Evolutionary conservation across 164 flowering plant species (phyloP), one percentile per base, ranked within the genome.

Genomic region (Magnolia sinica): DNA sequence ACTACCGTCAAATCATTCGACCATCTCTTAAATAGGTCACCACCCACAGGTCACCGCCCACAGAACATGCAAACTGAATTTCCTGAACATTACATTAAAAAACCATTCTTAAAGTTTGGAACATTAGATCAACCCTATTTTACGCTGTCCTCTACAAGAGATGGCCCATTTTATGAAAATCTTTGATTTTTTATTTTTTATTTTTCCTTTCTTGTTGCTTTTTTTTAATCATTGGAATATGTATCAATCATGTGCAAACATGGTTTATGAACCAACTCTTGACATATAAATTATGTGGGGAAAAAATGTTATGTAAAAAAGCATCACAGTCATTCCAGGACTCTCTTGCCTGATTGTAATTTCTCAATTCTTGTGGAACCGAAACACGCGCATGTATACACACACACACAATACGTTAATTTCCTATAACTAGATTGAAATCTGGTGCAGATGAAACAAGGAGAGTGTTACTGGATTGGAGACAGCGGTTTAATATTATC

Each of bases 401-500:
- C 37, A 9, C 10, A 8, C 2, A 31, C 16, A 9, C 59, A 31
- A 0, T 1, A 31, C 37, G 1, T 1, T 31, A 31, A 31, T 31
- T 31, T 31, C 37, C 37, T 31, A 31, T 16, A 55, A 10, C 11
- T 4, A 55, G 59, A 8, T 19, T 64, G 8, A 8, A 27, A 68
- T 20, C 4, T 73, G 61, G 7, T 14, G 8, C 70, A 74, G 76
- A 74, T 65, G 29, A 68, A 69, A 65, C 50, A 3, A 78, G 45
- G 49, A 67, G 70, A 0, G 23, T 1, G 4, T 51, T 23, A 31
- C 18, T 85, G 51, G 75, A 79, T 64, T 85, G 87, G 83, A 31
- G 51, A n/a, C 75, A n/a, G 13, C 85, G 85, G 7, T 74, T 77
- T 58, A 72, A 73, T 29, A 82, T 82, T 9, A 81, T 84, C 1